These are phyloP conservation scores for Auricularia heimuer DNA, from an alignment of 768 basidiomycete genomes.

Conservation along the genomic window DNA sequence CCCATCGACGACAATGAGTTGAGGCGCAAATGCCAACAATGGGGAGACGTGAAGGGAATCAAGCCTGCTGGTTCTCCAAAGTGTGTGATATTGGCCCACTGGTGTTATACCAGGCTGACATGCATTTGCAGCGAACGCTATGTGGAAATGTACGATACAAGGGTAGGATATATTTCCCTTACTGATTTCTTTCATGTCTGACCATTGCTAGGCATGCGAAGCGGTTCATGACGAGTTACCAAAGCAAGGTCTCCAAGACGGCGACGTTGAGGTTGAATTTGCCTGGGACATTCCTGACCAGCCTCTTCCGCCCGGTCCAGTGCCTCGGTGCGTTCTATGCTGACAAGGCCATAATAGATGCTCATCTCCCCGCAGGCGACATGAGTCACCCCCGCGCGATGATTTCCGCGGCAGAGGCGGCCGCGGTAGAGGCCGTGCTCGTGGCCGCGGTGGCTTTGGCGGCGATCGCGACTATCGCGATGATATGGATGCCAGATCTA, in stretches of 20 bases:
- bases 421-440: constrained; percentile 5
- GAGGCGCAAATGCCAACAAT: constrained; percentile 74
- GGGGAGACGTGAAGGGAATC: constrained; percentile 83
- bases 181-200: constrained; percentile 7
- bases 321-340: constrained; percentile 21
- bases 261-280: constrained; percentile 78
- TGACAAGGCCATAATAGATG: constrained; percentile 4
- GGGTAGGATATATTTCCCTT: constrained; percentile 36
- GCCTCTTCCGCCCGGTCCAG: constrained; percentile 36
- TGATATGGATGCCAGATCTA: constrained; percentile 31
- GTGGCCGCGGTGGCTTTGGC: constrained; percentile 36
- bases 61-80: constrained; percentile 53
- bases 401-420: constrained; percentile 1
- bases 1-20: constrained; percentile 79
- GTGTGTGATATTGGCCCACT: constrained; percentile 19
- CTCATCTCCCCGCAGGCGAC: neutral
- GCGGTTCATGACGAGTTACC: constrained; percentile 74
- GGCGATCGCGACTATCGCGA: constrained; percentile 40
- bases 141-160: constrained; percentile 89
- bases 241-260: constrained; percentile 71
- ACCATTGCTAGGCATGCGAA: constrained; percentile 47
- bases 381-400: neutral
- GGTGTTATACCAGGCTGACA: neutral
- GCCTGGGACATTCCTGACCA: constrained; percentile 70
- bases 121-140: constrained; percentile 56